Base-by-base conservation (phyloP, 2,329 filamentous ascomycete genomes). In the Ophiocordyceps polyrhachis-furcata region DNA sequence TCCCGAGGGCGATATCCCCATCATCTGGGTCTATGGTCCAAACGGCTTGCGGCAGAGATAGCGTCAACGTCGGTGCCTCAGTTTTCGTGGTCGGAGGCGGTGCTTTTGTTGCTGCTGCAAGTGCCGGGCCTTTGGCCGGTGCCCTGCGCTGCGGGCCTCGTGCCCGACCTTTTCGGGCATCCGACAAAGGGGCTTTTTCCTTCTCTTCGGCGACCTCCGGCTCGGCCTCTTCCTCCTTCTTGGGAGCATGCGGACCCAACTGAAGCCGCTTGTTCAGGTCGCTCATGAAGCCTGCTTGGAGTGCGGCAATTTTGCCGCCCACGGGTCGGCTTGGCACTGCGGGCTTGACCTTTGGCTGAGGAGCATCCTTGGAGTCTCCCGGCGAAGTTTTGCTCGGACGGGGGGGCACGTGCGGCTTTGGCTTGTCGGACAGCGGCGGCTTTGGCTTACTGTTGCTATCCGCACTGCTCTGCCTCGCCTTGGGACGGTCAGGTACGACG, bases 201-300 rank as follows among this genome's bases (percentile, higher is more conserved):
- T 74, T 76, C 48, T 74, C 70, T 29, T 70, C 70, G 2, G 62
- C 63, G 29, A 65, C 62, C 42, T 74, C 71, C 44, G 78, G 70
- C 14, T 68, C 64, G 11, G 65, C 58, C 38, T 71, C 65, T 50
- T 88, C 81, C 55, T 83, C 80, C 51, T 83, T 81, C 66, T 86
- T 88, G 2, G 79, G 74, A 11, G 71, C 76, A 52, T 84, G 79
- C n/a, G 88, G 89, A 1, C 91, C 91, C 32, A 93, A 65, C 56
- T 86, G 81, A 25, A 98, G 69, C 43, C 87, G 82, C 54, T 86
- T 88, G 62, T 96, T 94, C 40, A 98, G 67, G 56, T 96, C 89
- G 41, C 79, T 87, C 72, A 98, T 78, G 61, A 98, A 96, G 3
- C 84, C 86, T 35, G 84, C 84, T 62, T 93, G 87, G 29, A 98